Evolutionary conservation across 352 stramenopile genomes (phyloP).

Genomic region (Globisporangium cystogenes): DNA sequence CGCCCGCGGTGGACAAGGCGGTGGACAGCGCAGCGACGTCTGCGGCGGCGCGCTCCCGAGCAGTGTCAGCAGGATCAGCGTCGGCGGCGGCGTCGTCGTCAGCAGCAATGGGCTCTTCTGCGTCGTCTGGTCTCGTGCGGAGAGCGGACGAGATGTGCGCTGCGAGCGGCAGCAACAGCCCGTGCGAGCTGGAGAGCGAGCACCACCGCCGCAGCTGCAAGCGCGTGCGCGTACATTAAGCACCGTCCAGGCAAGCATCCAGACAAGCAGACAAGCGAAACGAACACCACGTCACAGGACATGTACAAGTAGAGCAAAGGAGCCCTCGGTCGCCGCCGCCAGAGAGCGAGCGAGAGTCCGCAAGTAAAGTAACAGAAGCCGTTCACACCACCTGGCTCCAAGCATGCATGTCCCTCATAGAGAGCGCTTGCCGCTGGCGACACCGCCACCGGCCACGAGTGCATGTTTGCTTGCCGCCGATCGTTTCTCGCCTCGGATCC

Average conservation of each 20-base stretch:
- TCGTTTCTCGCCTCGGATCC: too few species aligned
- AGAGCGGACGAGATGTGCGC: conserved; percentile 2
- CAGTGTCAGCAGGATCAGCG: conserved; percentile 7
- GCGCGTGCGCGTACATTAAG: conserved; percentile 14
- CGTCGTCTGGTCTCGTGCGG: not conserved
- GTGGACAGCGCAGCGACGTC: conserved; percentile 1
- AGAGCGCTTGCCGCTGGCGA: too few species aligned
- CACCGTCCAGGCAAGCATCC: not conserved
- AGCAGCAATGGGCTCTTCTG: not conserved
- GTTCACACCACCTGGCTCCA: too few species aligned
- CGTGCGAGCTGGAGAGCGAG: conserved; percentile 7
- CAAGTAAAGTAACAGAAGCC: not conserved
- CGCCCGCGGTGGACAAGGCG: conserved; percentile 31
- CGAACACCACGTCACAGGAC: not conserved
- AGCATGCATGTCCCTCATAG: too few species aligned
- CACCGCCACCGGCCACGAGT: too few species aligned
- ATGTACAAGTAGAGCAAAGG: not conserved
- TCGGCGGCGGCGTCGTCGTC: not conserved
- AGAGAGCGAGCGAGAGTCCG: not conserved
- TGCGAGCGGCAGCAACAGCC: conserved; percentile 1
- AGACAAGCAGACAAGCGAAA: too few species aligned
- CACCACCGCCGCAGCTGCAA: conserved; percentile 9
- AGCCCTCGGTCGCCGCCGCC: too few species aligned
- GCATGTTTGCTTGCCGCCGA: too few species aligned
- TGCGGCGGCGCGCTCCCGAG: not conserved